Evolutionary conservation across 225 moss, liverwort and hornwort species (phyloP).

Genomic region (Bryoerythrophyllum caledonicum): DNA sequence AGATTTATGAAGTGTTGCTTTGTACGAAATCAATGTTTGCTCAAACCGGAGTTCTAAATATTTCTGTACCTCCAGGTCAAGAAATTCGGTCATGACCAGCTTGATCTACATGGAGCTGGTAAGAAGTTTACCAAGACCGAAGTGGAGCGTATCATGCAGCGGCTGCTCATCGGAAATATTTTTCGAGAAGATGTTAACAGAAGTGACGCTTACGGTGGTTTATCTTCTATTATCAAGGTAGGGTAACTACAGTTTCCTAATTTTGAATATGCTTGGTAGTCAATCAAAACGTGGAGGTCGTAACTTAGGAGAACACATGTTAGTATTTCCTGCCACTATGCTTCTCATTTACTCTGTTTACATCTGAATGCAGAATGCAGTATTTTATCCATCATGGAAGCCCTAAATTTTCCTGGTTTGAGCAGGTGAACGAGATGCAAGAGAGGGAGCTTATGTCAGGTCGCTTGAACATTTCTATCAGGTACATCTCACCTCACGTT

Average conservation of each 20-base stretch:
- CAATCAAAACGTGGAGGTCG: neutral
- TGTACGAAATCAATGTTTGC: neutral
- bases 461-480: conserved; percentile 62
- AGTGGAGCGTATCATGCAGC: conserved; percentile 86
- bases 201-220: conserved; percentile 80
- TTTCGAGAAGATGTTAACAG: conserved; percentile 86
- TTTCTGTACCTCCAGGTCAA: conserved; percentile 63
- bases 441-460: conserved; percentile 63
- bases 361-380: neutral
- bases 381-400: neutral
- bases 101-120: conserved; percentile 88
- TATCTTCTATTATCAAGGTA: conserved; percentile 90
- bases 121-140: conserved; percentile 82
- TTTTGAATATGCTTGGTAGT: neutral
- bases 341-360: conserved; percentile 5
- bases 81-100: conserved; percentile 74
- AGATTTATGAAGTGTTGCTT: conserved; percentile 4
- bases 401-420: conserved; percentile 15
- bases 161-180: conserved; percentile 76
- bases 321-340: neutral
- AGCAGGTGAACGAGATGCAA: conserved; percentile 68
- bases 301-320: neutral
- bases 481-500: conserved; percentile 43
- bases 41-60: neutral
- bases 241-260: neutral